A percentile compares a stretch with the other conserved stretches of the same genome.
Evolutionary conservation across 805 yeast genomes (phyloP).

Genomic region (Candida nonsorbophila): DNA sequence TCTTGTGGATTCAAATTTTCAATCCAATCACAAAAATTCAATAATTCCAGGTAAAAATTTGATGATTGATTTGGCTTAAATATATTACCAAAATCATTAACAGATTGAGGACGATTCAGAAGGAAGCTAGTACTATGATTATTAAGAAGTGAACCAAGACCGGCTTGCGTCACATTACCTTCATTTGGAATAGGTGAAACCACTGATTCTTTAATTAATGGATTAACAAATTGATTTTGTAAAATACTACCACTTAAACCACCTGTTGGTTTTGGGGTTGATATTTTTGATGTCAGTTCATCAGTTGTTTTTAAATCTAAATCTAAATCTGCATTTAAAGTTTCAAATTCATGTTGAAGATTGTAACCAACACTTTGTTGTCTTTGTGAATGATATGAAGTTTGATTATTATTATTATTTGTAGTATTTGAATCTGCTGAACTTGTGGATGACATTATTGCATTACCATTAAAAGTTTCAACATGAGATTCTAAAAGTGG

Average conservation of each 20-base stretch:
- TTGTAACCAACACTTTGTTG: conserved; percentile 43
- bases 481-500: conserved; percentile 27
- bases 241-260: too few species aligned
- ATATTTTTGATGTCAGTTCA: too few species aligned
- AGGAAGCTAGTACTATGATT: conserved; percentile 17
- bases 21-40: conserved; percentile 47
- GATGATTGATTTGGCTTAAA: conserved; percentile 3
- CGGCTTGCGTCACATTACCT: conserved; percentile 11
- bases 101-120: conserved; percentile 41
- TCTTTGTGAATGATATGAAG: conserved; percentile 15
- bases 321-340: conserved; percentile 41
- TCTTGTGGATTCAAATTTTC: conserved; percentile 47
- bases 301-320: conserved; percentile 32
- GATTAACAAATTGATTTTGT: too few species aligned
- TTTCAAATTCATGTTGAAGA: conserved; percentile 43
- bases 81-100: conserved; percentile 34
- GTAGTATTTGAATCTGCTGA: neutral
- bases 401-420: neutral
- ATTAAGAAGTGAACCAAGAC: conserved; percentile 22
- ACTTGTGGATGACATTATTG: conserved; percentile 2
- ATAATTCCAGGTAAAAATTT: conserved; percentile 48
- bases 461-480: conserved; percentile 1
- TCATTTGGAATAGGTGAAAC: conserved; percentile 7
- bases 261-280: too few species aligned
- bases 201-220: neutral